Base-by-base conservation (phyloP, 768 basidiomycete species). In the Calvatia gigantea region DNA sequence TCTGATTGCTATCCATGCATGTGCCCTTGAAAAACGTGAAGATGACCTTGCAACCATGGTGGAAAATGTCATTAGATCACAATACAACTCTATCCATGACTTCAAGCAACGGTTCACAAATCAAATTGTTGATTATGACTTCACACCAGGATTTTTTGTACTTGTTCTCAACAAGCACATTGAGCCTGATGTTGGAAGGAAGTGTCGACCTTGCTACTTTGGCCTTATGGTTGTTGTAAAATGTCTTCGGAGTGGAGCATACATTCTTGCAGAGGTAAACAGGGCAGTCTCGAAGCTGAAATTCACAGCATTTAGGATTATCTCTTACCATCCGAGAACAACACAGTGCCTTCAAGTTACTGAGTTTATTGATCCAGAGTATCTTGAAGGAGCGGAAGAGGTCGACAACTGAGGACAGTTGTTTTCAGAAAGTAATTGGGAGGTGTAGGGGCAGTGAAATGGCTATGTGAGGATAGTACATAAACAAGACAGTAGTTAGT, bases 151-250 rank as follows among this genome's bases (percentile, higher is more conserved):
- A 9, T 65, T 65, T 4, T 59, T 78, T 0, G 69, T 77, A 0
- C 53, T 76, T 0, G 61, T 72, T 1, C 58, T 67, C 7, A 75
- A 78, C 51, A 69, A 69, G 1, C 19, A 42, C 0, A 59, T 69
- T 15, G 71, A 74, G 43, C 66, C 61, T n/a, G 58, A 67, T 0
- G 58, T 70, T 1, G 63, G 65, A 21, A 25, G 58, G 1, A 75
- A 75, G 56, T 67, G 64, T 17, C 59, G 57, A 2, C 56, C 69
- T 11, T 54, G 62, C 0, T 77, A 76, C 51, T 56, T 69, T 1
- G 73, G 73, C n/a, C n/a, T n/a, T n/a, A n/a, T n/a, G n/a, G n/a
- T n/a, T n/a, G n/a, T n/a, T n/a, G n/a, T n/a, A n/a, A n/a, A n/a
- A n/a, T n/a, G n/a, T n/a, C n/a, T n/a, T n/a, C n/a, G n/a, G n/a